Percentiles rank a stretch among this genome's conserved stretches.
phyloP scores from a whole-genome alignment of 1,139 yeast genomes.

The Nematodospora anomalae region DNA sequence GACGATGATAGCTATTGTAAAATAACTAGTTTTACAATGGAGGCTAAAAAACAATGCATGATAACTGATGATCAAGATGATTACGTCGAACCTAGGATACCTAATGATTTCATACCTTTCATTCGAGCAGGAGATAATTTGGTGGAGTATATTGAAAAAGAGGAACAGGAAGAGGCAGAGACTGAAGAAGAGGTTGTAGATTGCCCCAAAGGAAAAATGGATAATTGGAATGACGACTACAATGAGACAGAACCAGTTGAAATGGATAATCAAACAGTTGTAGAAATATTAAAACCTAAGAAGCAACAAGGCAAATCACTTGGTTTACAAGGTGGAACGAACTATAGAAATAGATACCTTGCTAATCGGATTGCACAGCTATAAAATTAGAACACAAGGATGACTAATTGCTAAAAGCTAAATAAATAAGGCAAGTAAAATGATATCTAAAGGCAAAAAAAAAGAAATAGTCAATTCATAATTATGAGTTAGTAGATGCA shows the following conservation, averaged over 20 bases:
- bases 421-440: too few relatives aligned
- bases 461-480: too few relatives aligned
- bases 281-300: constrained; percentile 2
- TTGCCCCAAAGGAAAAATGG: too few relatives aligned
- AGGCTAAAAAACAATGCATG: constrained; percentile 25
- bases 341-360: constrained; percentile 3
- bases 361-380: background rate
- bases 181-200: constrained; percentile 1
- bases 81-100: constrained; percentile 19
- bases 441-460: too few relatives aligned
- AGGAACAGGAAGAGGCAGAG: constrained; percentile 5
- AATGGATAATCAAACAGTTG: constrained; percentile 1
- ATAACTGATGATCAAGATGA: constrained; percentile 26
- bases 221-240: constrained; percentile 1
- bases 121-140: constrained; percentile 18
- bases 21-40: constrained; percentile 26
- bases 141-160: constrained; percentile 18
- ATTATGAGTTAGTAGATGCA: too few relatives aligned
- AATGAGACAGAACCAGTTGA: background rate
- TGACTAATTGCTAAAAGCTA: too few relatives aligned
- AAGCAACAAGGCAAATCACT: constrained; percentile 10
- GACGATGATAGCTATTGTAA: constrained; percentile 22
- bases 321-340: constrained; percentile 4
- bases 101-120: constrained; percentile 19
- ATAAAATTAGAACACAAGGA: too few relatives aligned